Base-by-base conservation (phyloP, 257 asterid genomes). In the Sherardia arvensis region DNA sequence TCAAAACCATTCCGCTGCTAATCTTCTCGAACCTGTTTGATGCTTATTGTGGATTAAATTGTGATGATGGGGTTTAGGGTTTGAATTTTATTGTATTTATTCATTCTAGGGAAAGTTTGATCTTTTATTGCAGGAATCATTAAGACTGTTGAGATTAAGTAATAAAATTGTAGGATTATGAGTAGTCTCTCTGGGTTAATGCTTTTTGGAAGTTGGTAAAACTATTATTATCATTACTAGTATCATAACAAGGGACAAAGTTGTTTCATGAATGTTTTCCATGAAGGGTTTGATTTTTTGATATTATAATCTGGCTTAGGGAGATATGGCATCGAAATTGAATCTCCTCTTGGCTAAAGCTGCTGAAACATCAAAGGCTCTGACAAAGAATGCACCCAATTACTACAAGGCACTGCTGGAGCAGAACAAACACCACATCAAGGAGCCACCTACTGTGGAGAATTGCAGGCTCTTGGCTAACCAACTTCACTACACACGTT, bases 401-500 rank as follows among this genome's bases (percentile, higher is more conserved):
- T 70, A 70, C 72, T 75, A 62, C 63, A 70, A 70, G 64, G 64
- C 70, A 58, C 49, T 67, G 5, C 12, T 70, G 76, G 70, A 66
- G 53, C 36, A 62, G 61, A 75, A 75, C 70, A 67, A 70, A 53
- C 72, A 67, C 40, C 68, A 70, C 23, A 59, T 75, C 14, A 75
- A 69, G 59, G 73, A 56, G 10, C 68, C 79, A 26, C 79, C 79
- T 14, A 75, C 79, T 4, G 62, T 62, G 49, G 76, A 70, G 70
- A 75, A 70, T 62, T 43, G 51, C 51, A 43, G 51, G 17, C 51
- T 43, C 51, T 43, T 43, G 51, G 3, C 51, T 43, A 43, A 14
- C 3, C 51, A 43, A 20, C 5, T 15, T 43, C 17, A 14, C 21
- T 43, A 43, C 51, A 43, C 51, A 43, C 5, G n/a, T 43, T 15